Base-by-base conservation (phyloP, 768 basidiomycete genomes). In the Boletus tylopilopsis region DNA sequence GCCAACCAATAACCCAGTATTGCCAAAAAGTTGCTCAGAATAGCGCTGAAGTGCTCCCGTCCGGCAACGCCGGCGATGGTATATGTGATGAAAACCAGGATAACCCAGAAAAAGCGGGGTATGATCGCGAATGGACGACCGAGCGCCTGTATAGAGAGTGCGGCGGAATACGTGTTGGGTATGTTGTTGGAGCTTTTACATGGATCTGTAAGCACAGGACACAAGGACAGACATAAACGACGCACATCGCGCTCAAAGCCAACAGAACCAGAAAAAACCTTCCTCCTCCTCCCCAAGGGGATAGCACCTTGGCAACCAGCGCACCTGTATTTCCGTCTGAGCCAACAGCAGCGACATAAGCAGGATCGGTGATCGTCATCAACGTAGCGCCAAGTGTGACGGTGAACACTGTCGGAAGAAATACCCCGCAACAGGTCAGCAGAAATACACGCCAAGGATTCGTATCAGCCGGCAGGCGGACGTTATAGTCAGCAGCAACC, bases 401-500 rank as follows among this genome's bases (percentile, higher is more conserved):
- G 10, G 66, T 65, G 54, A 78, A 78, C 33, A 61, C 59, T 24
- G 72, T 68, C 0, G 79, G 79, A 30, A 80, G 71, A 63, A 69
- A 76, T 9, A 80, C 53, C 1, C 79, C 79, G 33, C 74, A 74
- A 59, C 75, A 78, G 0, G 80, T 80, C 39, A 80, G 51, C 11
- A 68, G 29, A 62, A 81, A 81, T 16, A 80, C 68, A 23, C 71
- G 72, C 45, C 62, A 60, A 19, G 71, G 60, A 11, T 70, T 66
- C 4, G 73, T 77, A 45, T 75, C 57, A 2, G 54, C 72, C 0
- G 79, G 79, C 0, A 81, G 63, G 22, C 73, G 68, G 54, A 74
- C 75, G 54, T 79, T 79, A 59, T 77, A 81, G 59, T 81, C 79
- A 6, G 79, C 79, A 4, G 78, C 79, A 1, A 80, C 55, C 2